These are phyloP conservation scores for Hymenoscyphus scutula DNA, from an alignment of 2,329 filamentous ascomycete genomes.

Conservation along the genomic window DNA sequence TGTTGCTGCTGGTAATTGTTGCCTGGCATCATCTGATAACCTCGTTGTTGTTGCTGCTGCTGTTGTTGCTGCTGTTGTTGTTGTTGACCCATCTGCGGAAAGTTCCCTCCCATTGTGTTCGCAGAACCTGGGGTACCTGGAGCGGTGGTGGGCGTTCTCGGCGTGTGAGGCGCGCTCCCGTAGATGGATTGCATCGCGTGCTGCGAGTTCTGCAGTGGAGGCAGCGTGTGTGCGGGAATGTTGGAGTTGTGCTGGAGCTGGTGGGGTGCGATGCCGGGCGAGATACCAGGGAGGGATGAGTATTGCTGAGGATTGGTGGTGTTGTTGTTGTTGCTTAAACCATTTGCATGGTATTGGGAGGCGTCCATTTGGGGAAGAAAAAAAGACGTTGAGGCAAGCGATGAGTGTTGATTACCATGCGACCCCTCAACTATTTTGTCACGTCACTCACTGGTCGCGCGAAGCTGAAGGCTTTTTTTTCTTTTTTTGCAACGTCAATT, in stretches of 20 bases:
- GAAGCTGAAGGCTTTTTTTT: slow-evolving; percentile 4
- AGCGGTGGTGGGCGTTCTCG: slow-evolving; percentile 58
- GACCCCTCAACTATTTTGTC: slow-evolving; percentile 12
- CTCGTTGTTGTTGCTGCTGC: no score
- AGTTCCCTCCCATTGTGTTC: slow-evolving; percentile 50
- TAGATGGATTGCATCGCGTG: slow-evolving; percentile 54
- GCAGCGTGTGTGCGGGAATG: slow-evolving; percentile 53
- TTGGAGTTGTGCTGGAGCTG: slow-evolving; percentile 41
- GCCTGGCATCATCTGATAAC: slow-evolving; percentile 32
- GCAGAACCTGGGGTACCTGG: slow-evolving; percentile 59
- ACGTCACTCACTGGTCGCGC: slow-evolving; percentile 9
- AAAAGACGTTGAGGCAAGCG: background rate
- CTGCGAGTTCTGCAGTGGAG: slow-evolving; percentile 50
- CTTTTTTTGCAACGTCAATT: background rate
- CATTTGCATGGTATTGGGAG: slow-evolving; percentile 33
- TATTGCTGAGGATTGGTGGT: slow-evolving; percentile 22
- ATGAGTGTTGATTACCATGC: slow-evolving; percentile 6
- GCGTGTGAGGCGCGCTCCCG: slow-evolving; percentile 50
- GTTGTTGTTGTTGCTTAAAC: slow-evolving; percentile 29
- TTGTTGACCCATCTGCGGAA: slow-evolving; percentile 51
- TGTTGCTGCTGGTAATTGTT: slow-evolving; percentile 29
- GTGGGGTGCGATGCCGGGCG: slow-evolving; percentile 37
- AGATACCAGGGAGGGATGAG: slow-evolving; percentile 33
- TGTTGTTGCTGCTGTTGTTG: slow-evolving; percentile 26
- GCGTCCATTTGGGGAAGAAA: slow-evolving; percentile 26